Percentiles rank a stretch among this genome's conserved stretches.
Conservation (phyloP, 352 stramenopile genomes). For the Pythium chondricola region DNA sequence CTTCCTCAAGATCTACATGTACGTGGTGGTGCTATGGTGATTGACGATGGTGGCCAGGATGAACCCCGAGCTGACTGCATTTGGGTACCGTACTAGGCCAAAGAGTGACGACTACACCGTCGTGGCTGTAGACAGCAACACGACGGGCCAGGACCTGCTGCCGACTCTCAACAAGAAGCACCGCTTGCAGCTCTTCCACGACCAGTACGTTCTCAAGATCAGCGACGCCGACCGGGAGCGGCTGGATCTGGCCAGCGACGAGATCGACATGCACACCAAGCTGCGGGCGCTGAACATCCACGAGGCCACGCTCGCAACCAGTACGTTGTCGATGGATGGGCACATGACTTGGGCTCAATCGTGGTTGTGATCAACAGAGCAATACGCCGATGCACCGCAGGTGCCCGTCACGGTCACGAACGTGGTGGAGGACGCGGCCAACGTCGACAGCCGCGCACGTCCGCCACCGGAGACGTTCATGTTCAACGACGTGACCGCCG, state of each 20-base stretch:
- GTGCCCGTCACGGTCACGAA: conserved; percentile 60
- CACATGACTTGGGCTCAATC: too few species aligned
- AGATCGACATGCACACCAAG: conserved; percentile 87
- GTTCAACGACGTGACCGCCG: conserved; percentile 87
- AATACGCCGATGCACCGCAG: conserved; percentile 80
- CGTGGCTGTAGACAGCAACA: conserved; percentile 74
- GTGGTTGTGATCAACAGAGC: conserved; percentile 35
- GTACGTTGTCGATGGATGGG: too few species aligned
- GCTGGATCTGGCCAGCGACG: conserved; percentile 72
- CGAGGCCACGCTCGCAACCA: conserved; percentile 82
- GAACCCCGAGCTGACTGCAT: not conserved
- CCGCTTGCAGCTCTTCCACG: conserved; percentile 75
- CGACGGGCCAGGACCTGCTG: conserved; percentile 71
- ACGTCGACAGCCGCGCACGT: conserved; percentile 57
- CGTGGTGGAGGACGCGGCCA: conserved; percentile 56
- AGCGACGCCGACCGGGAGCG: conserved; percentile 78
- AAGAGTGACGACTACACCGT: conserved; percentile 88
- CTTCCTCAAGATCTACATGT: conserved; percentile 89
- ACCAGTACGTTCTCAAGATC: conserved; percentile 87
- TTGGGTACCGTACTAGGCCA: conserved; percentile 30
- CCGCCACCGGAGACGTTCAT: conserved; percentile 85
- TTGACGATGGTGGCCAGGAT: too few species aligned
- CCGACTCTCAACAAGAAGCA: conserved; percentile 87
- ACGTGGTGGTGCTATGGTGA: conserved; percentile 1
- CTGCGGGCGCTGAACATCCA: conserved; percentile 78